Evolutionary conservation across 306 rosid genomes (phyloP).

Genomic region (Delonix regia): DNA sequence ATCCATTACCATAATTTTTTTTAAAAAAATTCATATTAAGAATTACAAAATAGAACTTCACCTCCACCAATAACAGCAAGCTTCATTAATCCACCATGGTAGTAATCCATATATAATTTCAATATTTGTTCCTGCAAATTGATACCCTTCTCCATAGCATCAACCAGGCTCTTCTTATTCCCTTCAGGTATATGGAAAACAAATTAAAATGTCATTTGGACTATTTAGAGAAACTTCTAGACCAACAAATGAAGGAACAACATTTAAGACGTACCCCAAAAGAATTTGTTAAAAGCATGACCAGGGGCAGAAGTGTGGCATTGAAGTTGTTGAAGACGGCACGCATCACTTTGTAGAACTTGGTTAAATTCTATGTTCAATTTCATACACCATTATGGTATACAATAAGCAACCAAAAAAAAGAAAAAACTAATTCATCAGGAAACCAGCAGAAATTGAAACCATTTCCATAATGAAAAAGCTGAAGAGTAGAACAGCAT

Average conservation of each 20-base stretch:
- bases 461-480: conserved; percentile 15
- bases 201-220: conserved; percentile 21
- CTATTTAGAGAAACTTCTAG: conserved; percentile 27
- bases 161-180: conserved; percentile 89
- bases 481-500: conserved; percentile 24
- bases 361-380: conserved; percentile 84
- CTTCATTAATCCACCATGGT: conserved; percentile 99
- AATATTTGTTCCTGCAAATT: conserved; percentile 78
- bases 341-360: conserved; percentile 79
- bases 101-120: conserved; percentile 66
- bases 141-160: conserved; percentile 92
- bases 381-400: conserved; percentile 44
- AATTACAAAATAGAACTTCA: conserved; percentile 39
- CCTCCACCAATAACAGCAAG: conserved; percentile 99
- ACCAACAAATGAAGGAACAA: conserved; percentile 31
- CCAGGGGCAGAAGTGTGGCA: conserved; percentile 77
- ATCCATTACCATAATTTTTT: neutral
- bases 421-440: conserved; percentile 36
- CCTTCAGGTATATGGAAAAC: conserved; percentile 53
- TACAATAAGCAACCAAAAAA: conserved; percentile 45
- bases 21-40: neutral
- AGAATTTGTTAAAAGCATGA: conserved; percentile 85
- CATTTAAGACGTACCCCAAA: conserved; percentile 69
- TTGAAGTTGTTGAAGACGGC: conserved; percentile 95
- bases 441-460: conserved; percentile 35